Evolutionary conservation across 2,329 filamentous ascomycete species (phyloP).

Genomic region (Calycina marina): DNA sequence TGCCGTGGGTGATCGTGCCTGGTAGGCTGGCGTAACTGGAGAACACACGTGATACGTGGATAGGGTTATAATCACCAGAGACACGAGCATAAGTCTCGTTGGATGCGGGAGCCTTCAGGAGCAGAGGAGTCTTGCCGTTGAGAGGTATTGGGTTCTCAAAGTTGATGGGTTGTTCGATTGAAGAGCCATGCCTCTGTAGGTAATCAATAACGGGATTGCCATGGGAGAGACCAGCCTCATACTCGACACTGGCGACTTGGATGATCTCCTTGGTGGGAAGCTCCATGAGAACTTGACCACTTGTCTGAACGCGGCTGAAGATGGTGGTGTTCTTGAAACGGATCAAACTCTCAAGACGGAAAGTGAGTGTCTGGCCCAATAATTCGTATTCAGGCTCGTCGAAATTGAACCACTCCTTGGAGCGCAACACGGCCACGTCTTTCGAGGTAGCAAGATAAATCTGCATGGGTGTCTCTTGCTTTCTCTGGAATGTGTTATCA

Average conservation of each 20-base stretch:
- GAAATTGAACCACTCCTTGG: conserved; percentile 94
- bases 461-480: conserved; percentile 90
- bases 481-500: conserved; percentile 97
- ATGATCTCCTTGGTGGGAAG: conserved; percentile 94
- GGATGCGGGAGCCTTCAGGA: conserved; percentile 79
- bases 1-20: conserved; percentile 95
- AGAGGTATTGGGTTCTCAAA: conserved; percentile 97
- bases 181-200: conserved; percentile 76
- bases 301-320: conserved; percentile 82
- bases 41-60: conserved; percentile 95
- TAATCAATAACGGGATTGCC: conserved; percentile 97
- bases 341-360: conserved; percentile 84
- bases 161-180: conserved; percentile 88
- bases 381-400: conserved; percentile 77
- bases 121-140: conserved; percentile 78
- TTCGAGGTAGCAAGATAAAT: conserved; percentile 75
- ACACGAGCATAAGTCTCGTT: conserved; percentile 98
- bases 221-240: conserved; percentile 79
- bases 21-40: conserved; percentile 89
- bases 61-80: conserved; percentile 96
- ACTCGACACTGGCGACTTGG: conserved; percentile 93
- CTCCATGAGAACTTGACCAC: conserved; percentile 85
- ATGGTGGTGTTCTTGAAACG: conserved; percentile 91
- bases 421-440: conserved; percentile 85
- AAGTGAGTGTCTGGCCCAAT: conserved; percentile 83